Base-by-base conservation (phyloP, 495 filamentous ascomycete species). In the Lindgomyces ingoldianus region DNA sequence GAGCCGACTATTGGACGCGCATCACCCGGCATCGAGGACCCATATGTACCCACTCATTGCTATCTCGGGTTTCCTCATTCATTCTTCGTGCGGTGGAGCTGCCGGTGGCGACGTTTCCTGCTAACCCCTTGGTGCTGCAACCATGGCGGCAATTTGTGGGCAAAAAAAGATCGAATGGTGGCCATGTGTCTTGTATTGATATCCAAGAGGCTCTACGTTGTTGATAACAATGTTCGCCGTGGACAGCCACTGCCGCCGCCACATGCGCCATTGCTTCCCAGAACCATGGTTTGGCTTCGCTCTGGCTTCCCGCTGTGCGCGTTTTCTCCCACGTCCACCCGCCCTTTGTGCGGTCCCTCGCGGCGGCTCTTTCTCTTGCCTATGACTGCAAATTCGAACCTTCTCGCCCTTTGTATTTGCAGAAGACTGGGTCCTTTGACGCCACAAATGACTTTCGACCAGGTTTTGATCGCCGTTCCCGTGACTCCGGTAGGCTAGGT, bases 21-120 rank as follows among this genome's bases (percentile, higher is more conserved):
- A 53, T 1, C 14, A 19, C 16, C 25, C 12, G 8, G 29, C 11
- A 10, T 52, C 24, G 42, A 42, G 26, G 62, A n/a, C 54, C 62
- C 62, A 64, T 57, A 57, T 57, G 33, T 64, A 64, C 62, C 62
- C 62, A 64, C 62, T 58, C 19, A 24, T 9, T 53, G 19, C 57
- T 64, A 64, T 64, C 62, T 64, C 62, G 62, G 60, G 22, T 64
- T 64, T 12, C 60, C 60, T 64, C 12, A 48, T 56, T 30, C 25
- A 56, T 47, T 44, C 33, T 16, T 30, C 42, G 21, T 30, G 21
- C 51, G 39, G 14, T 12, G 48, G 19, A 22, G 30, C 36, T 24
- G 18, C 42, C n/a, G 41, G 50, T 30, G 41, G n/a, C 50, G 22
- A 51, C 26, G 12, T 61, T 61, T 53, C 25, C 26, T n/a, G 10